Evolutionary conservation across 192 early-diverging fungal genomes (phyloP), one percentile per base, ranked within the genome.

Genomic region (Backusella sp.): DNA sequence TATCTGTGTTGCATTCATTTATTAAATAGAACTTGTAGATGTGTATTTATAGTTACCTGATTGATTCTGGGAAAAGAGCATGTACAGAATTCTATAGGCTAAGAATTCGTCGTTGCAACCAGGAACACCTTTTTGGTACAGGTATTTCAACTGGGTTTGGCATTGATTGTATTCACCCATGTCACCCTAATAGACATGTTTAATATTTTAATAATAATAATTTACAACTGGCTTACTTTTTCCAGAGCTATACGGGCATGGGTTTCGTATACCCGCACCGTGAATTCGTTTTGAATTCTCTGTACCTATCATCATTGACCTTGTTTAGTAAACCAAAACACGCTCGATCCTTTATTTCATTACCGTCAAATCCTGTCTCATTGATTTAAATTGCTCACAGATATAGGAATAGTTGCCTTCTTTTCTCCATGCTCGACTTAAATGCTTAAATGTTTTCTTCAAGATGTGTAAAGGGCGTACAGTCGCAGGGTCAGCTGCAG

Each of bases 161-260:
- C 98, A 99, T 82, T 98, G 98, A 81, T 99, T 99, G 84, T 92
- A 99, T 86, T 99, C 98, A 77, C 97, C 97, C 28, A 99, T 86
- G 78, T 99, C 98, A 56, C 93, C 87, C 90, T 94, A 39, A 23
- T 17, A 41, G 5, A 17, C 42, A 44, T 17, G 2, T 32, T 32
- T 32, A 32, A 32, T 32, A 32, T 3, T 32, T 3, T 32, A 32
- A 32, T 32, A 32, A 0, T 0, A 32, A 32, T 0, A 32, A 32
- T 3, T 3, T 32, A 32, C 32, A 32, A 32, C 3, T 32, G 2
- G 32, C 32, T 32, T 74, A 93, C 93, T 85, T 94, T 96, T 83
- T 98, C 98, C 59, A 99, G 79, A 14, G 98, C 98, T 75, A 99
- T 98, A 53, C 98, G 84, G 19, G 96, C 97, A 85, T 99, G 96